phyloP scores from a whole-genome alignment of 148 eudicot species.

The Simmondsia chinensis region DNA sequence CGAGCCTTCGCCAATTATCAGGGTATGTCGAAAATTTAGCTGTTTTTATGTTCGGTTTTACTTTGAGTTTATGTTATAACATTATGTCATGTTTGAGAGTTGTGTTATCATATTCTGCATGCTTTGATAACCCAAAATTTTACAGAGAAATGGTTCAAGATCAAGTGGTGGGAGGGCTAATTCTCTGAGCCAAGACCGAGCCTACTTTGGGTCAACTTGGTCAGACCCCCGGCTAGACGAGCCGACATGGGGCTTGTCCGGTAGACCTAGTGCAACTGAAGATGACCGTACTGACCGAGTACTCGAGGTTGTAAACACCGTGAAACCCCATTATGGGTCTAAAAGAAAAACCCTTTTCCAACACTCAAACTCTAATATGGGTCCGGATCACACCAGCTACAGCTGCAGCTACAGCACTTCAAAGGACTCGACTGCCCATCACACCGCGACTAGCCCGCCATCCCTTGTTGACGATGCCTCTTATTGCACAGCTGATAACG shows the following conservation, averaged over 20 bases:
- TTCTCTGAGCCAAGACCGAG: conserved; percentile 17
- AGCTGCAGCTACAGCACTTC: conserved; percentile 53
- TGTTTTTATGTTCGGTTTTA: neutral
- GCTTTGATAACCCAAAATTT: neutral
- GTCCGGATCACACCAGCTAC: conserved; percentile 42
- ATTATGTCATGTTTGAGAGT: no score
- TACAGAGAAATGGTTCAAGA: conserved; percentile 54
- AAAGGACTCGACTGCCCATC: conserved; percentile 52
- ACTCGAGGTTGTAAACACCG: conserved; percentile 55
- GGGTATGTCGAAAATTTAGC: conserved; percentile 27
- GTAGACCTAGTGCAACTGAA: conserved; percentile 15
- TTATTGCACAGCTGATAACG: conserved; percentile 53
- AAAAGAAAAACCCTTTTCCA: conserved; percentile 41
- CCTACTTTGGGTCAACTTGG: conserved; percentile 22
- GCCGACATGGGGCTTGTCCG: conserved; percentile 12
- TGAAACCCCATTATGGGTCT: conserved; percentile 22
- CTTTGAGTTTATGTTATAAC: no score
- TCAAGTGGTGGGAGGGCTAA: conserved; percentile 18
- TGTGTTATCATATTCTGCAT: no score
- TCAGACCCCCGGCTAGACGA: conserved; percentile 28
- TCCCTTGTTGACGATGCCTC: conserved; percentile 33
- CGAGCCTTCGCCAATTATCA: conserved; percentile 27
- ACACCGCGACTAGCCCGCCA: conserved; percentile 32
- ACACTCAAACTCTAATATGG: conserved; percentile 22
- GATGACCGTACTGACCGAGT: conserved; percentile 45